Base-by-base conservation (phyloP, 257 asterid genomes). In the Cynanchum wilfordii region DNA sequence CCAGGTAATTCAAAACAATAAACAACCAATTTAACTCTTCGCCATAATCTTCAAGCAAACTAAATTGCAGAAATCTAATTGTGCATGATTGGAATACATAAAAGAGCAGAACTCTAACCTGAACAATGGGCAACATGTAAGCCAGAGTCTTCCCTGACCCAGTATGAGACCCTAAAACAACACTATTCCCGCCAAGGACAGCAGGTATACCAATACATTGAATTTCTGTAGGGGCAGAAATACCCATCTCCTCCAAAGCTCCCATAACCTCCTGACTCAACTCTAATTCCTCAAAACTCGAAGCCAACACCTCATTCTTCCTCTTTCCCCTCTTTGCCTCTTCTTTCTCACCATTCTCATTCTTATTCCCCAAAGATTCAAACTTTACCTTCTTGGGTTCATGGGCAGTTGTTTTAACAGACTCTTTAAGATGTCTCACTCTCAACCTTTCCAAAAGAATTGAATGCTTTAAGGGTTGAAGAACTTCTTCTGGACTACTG, bases 61-160 rank as follows among this genome's bases (percentile, higher is more conserved):
- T 38, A 72, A n/a, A 25, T 58, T 51, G 30, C 62, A 27, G 57
- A 25, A 47, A 27, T n/a, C 57, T 29, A 36, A 25, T 60, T 38
- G 17, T 33, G 19, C 24, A 73, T 17, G 29, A 27, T 3, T 10
- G 9, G 29, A 44, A n/a, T 65, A 25, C 57, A 29, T 22, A 15
- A 54, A 16, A 45, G 36, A 24, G 13, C 22, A 17, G 12, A 45
- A 68, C 16, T 22, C 20, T 25, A 33, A 94, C 98, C 97, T 95
- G 98, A 84, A 86, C 91, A 79, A 95, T 86, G 71, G 99, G 99
- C 83, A 95, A 84, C 81, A 95, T 84, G 79, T 95, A 95, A 79
- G 98, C 99, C 74, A 95, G 87, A 51, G 99, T 95, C 85, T 95
- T 95, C 52, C 99, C 98, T 51, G 99, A 95, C 38, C 99, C 99